A percentile compares a stretch with the other conserved stretches of the same genome.
Conservation (phyloP, 345 rosid genomes). For the Nasturtium officinale region DNA sequence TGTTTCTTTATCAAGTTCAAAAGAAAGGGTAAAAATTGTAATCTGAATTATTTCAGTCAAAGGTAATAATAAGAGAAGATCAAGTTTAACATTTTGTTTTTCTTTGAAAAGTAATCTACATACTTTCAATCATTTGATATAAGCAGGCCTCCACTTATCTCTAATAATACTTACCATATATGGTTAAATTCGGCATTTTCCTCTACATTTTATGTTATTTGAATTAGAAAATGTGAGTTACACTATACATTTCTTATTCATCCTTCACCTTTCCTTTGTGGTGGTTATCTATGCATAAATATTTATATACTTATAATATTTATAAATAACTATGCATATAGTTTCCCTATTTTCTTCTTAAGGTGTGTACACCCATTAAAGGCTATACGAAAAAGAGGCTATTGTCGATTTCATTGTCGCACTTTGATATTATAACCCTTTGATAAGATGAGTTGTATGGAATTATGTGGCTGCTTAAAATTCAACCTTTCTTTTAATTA, state of each 20-base stretch:
- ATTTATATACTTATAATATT: constrained; percentile 3
- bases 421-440: constrained; percentile 34
- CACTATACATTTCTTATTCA: constrained; percentile 6
- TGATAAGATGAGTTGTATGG: constrained; percentile 36
- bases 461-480: constrained; percentile 33
- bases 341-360: constrained; percentile 16
- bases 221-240: background rate
- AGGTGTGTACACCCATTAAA: constrained; percentile 44
- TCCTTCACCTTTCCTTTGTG: constrained; percentile 6
- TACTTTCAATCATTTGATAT: constrained; percentile 34
- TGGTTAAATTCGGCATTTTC: constrained; percentile 15
- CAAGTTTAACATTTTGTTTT: constrained; percentile 38
- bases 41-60: constrained; percentile 34
- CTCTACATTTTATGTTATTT: background rate
- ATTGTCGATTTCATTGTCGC: constrained; percentile 43
- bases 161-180: constrained; percentile 6
- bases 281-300: background rate
- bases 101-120: constrained; percentile 35
- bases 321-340: constrained; percentile 1
- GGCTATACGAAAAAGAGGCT: constrained; percentile 35
- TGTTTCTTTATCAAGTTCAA: constrained; percentile 24
- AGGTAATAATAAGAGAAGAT: constrained; percentile 31
- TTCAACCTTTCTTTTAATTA: constrained; percentile 35
- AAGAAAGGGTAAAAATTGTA: constrained; percentile 13
- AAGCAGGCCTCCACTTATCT: constrained; percentile 41